These are phyloP conservation scores for Mrakia gelida DNA, from an alignment of 768 basidiomycete genomes.

Conservation along the genomic window DNA sequence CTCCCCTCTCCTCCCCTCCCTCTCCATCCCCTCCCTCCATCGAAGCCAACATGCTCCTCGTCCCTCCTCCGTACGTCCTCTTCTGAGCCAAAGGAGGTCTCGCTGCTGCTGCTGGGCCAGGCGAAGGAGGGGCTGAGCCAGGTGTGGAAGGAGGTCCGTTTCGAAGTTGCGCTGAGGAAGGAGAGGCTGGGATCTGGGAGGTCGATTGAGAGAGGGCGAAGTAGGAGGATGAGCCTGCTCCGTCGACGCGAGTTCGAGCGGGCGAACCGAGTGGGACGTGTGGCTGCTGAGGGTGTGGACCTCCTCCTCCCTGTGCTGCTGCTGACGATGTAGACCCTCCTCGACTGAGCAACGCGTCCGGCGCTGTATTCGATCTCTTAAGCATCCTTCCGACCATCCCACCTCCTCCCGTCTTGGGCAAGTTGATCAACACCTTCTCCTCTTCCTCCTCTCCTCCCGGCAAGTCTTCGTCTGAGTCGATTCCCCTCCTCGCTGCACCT, in stretches of 20 bases:
- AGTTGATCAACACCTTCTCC: neutral
- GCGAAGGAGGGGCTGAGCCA: slow-evolving; percentile 1
- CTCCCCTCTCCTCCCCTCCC: slow-evolving; percentile 14
- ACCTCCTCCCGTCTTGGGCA: neutral
- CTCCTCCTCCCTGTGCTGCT: neutral
- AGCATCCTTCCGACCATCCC: neutral
- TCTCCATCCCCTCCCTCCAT: neutral
- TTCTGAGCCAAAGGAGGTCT: slow-evolving; percentile 1
- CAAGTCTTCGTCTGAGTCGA: neutral
- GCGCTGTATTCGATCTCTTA: neutral
- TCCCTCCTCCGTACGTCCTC: slow-evolving; percentile 31
- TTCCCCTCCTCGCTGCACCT: neutral
- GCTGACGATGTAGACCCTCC: neutral
- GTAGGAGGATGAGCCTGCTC: neutral
- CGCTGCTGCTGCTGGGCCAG: neutral
- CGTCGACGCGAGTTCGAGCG: neutral
- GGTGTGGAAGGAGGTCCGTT: neutral
- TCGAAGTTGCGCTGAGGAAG: neutral
- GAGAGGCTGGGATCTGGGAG: neutral
- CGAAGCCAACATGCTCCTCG: slow-evolving; percentile 25
- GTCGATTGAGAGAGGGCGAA: slow-evolving; percentile 3
- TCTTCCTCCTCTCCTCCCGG: neutral
- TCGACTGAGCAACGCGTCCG: slow-evolving; percentile 2
- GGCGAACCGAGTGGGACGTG: neutral
- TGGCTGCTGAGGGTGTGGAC: no score